Conservation (phyloP, 2,329 filamentous ascomycete species). For the Aspergillus sp. region DNA sequence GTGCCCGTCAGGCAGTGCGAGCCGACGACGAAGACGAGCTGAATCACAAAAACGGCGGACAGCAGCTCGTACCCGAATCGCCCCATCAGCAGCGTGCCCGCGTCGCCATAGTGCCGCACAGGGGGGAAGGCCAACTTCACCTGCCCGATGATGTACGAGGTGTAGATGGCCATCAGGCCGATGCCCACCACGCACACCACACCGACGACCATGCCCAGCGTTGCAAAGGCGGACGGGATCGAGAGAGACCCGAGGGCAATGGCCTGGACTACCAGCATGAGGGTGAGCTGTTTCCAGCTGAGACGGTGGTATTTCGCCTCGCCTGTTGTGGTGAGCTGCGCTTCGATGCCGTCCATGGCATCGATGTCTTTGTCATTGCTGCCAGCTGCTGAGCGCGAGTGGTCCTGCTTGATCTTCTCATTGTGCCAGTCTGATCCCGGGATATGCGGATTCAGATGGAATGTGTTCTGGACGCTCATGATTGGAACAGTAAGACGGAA, state of each 20-base stretch:
- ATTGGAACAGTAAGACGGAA: too few species aligned
- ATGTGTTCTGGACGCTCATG: too few species aligned
- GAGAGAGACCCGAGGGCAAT: slow-evolving; percentile 50
- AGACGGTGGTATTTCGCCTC: slow-evolving; percentile 20
- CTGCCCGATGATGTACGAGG: slow-evolving; percentile 42
- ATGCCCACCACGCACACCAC: slow-evolving; percentile 44
- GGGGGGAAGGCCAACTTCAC: slow-evolving; percentile 38
- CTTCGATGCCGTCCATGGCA: background rate
- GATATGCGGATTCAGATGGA: too few species aligned
- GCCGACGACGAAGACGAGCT: slow-evolving; percentile 44
- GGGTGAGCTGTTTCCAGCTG: slow-evolving; percentile 52
- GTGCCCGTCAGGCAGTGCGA: slow-evolving; percentile 47
- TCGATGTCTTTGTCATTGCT: too few species aligned
- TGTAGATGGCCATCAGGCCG: slow-evolving; percentile 43
- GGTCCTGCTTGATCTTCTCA: too few species aligned
- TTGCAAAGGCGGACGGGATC: slow-evolving; percentile 46
- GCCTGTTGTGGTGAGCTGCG: background rate
- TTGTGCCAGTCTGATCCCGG: too few species aligned
- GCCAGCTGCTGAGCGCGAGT: too few species aligned
- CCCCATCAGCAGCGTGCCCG: slow-evolving; percentile 43
- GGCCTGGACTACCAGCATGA: slow-evolving; percentile 52
- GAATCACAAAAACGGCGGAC: slow-evolving; percentile 43
- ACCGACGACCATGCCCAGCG: slow-evolving; percentile 47
- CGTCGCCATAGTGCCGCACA: slow-evolving; percentile 46
- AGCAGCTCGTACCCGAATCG: slow-evolving; percentile 43